Evolutionary conservation across 306 rosid genomes (phyloP), one percentile per base, ranked within the genome.

Genomic region (Biancaea sappan): DNA sequence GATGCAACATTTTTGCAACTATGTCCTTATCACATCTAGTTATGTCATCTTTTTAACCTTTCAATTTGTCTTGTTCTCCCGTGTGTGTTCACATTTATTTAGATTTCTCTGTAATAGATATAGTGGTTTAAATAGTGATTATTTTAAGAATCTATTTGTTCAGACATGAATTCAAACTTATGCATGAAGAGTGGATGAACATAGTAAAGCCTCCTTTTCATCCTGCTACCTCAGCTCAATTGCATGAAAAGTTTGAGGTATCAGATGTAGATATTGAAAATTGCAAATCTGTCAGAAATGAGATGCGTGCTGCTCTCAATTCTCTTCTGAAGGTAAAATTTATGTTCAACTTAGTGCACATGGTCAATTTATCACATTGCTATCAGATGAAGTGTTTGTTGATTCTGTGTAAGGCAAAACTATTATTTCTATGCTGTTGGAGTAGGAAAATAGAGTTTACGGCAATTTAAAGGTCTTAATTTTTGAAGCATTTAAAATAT

Each of bases 241-340:
- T 92, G 80, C 78, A 83, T 66, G 88, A 79, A 48, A 86, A 80
- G 40, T 63, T 61, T 25, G 96, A 90, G 72, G 63, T 66, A 40
- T 67, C 84, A 7, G 92, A 87, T 73, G 50, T 19, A 44, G 95
- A 84, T 72, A 77, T 88, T 56, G 92, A 88, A 78, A 77, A 82
- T 21, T 85, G 82, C 71, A 90, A 82, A 84, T 74, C 87, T 71
- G 83, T 90, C 68, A 89, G 90, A 83, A 83, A 79, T 72, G 98
- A 90, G 87, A 73, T 88, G 82, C 96, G 87, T 29, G 54, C 74
- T 50, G 96, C 98, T 58, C 15, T 92, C 66, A 84, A 82, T 82
- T 77, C 85, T 72, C 90, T 95, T 24, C 73, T 95, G 88, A 92
- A 90, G 99, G 99, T 95, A 85, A 72, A 71, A 4, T 15, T 71